phyloP scores from a whole-genome alignment of 805 yeast species.

The Ogataea corticis region DNA sequence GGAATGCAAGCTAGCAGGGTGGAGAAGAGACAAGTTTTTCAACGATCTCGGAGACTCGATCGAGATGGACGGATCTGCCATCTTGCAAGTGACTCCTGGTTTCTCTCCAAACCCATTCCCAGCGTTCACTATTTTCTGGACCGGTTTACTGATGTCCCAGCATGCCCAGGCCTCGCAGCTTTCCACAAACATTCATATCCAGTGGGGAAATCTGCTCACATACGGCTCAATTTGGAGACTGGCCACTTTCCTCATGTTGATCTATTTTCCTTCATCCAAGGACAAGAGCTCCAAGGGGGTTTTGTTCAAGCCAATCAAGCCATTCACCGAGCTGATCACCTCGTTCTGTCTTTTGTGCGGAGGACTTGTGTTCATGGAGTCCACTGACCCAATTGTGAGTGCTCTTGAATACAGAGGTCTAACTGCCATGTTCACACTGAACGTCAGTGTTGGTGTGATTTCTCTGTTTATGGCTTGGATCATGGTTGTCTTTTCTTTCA shows the following conservation, averaged over 20 bases:
- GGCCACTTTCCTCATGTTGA: slow-evolving; percentile 57
- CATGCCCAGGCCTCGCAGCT: slow-evolving; percentile 82
- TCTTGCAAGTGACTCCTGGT: slow-evolving; percentile 57
- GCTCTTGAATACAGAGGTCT: slow-evolving; percentile 81
- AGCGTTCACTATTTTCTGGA: slow-evolving; percentile 90
- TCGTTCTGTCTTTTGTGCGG: slow-evolving; percentile 83
- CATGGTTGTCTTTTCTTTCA: slow-evolving; percentile 66
- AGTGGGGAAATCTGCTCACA: slow-evolving; percentile 90
- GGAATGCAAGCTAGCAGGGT: slow-evolving; percentile 62
- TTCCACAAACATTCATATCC: slow-evolving; percentile 79
- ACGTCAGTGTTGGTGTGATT: slow-evolving; percentile 77
- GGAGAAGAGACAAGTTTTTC: slow-evolving; percentile 47
- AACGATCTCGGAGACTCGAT: slow-evolving; percentile 20
- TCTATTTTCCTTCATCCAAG: slow-evolving; percentile 40
- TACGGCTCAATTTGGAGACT: slow-evolving; percentile 79
- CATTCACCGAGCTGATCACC: slow-evolving; percentile 82
- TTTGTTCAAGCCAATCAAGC: slow-evolving; percentile 55
- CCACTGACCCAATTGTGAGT: slow-evolving; percentile 81
- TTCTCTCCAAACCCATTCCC: slow-evolving; percentile 95
- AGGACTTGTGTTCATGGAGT: slow-evolving; percentile 89
- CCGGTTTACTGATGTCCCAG: slow-evolving; percentile 93
- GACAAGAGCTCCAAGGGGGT: slow-evolving; percentile 20
- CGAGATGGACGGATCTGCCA: slow-evolving; percentile 17
- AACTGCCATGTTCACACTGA: slow-evolving; percentile 88
- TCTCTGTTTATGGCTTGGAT: slow-evolving; percentile 88